These are phyloP conservation scores for Ceraceosorus bombacis DNA, from an alignment of 1,284 basidiomycete genomes.

Conservation along the genomic window DNA sequence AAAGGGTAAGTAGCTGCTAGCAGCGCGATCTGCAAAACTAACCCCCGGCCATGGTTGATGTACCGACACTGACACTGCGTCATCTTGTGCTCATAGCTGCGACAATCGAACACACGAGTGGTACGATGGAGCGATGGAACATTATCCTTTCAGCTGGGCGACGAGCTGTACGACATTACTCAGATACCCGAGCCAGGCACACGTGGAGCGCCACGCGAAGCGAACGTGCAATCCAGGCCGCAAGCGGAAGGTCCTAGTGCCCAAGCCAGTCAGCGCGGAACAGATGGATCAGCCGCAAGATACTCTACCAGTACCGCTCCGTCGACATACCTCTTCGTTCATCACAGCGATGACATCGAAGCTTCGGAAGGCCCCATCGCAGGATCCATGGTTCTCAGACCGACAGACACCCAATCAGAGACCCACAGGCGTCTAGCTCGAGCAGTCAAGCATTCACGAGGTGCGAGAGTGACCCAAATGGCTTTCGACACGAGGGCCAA, in stretches of 20 bases:
- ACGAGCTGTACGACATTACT: conserved; percentile 74
- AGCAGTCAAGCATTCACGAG: conserved; percentile 6
- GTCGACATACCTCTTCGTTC: conserved; percentile 6
- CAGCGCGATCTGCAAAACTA: too few species aligned
- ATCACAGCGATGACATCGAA: conserved; percentile 4
- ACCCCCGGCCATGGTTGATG: too few species aligned
- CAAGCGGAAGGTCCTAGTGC: background rate
- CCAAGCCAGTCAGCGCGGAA: background rate
- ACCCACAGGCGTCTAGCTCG: conserved; percentile 10
- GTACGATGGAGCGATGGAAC: conserved; percentile 87
- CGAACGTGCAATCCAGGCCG: too few species aligned
- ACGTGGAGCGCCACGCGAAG: background rate
- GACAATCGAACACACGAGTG: conserved; percentile 77
- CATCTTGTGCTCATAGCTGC: conserved; percentile 38
- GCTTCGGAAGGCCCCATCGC: conserved; percentile 9
- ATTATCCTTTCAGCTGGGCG: conserved; percentile 74
- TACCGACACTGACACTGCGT: too few species aligned
- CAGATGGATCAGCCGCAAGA: background rate
- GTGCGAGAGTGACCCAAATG: conserved; percentile 5
- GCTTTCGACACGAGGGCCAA: background rate
- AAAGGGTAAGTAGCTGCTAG: too few species aligned
- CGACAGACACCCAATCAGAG: conserved; percentile 5
- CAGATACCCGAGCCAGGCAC: conserved; percentile 21
- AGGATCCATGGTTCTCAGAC: conserved; percentile 4
- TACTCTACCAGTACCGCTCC: background rate